These are phyloP conservation scores for Plasmopara viticola DNA, from an alignment of 352 stramenopile genomes.

Conservation along the genomic window DNA sequence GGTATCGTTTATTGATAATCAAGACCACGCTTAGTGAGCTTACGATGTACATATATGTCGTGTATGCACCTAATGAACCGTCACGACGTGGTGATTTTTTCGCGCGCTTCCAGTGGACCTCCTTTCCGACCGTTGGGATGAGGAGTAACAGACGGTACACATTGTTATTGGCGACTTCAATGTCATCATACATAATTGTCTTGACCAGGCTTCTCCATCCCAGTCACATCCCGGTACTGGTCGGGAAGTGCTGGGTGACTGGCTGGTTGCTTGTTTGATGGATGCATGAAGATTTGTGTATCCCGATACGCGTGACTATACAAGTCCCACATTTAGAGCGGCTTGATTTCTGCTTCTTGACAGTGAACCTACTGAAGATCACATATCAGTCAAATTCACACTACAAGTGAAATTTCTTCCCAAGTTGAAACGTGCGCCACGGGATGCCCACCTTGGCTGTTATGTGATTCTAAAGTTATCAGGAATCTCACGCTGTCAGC, in stretches of 20 bases:
- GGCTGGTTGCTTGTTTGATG: constrained; percentile 7
- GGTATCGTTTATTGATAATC: constrained; percentile 14
- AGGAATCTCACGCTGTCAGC: background rate
- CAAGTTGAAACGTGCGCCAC: no score
- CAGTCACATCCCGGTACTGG: no score
- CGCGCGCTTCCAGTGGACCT: background rate
- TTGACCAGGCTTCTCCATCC: background rate
- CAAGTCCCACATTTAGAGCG: constrained; percentile 3
- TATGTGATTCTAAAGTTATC: background rate
- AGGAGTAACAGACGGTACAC: background rate
- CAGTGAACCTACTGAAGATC: constrained; percentile 15
- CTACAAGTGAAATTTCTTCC: constrained; percentile 7
- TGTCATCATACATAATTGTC: constrained; percentile 2
- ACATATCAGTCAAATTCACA: constrained; percentile 4
- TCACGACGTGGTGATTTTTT: background rate
- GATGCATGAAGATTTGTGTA: constrained; percentile 14
- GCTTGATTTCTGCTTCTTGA: constrained; percentile 17
- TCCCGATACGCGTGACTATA: constrained; percentile 7
- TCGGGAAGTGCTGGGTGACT: constrained; percentile 5
- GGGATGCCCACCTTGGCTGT: constrained; percentile 7
- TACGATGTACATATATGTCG: constrained; percentile 8
- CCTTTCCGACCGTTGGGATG: background rate
- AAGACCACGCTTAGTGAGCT: constrained; percentile 6
- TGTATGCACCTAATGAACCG: constrained; percentile 13
- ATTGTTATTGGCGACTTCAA: constrained; percentile 10